A percentile compares a stretch with the other conserved stretches of the same genome.
These are phyloP conservation scores for Trypanosomatidae sp. DNA, from an alignment of 208 protist species.

Conservation along the genomic window DNA sequence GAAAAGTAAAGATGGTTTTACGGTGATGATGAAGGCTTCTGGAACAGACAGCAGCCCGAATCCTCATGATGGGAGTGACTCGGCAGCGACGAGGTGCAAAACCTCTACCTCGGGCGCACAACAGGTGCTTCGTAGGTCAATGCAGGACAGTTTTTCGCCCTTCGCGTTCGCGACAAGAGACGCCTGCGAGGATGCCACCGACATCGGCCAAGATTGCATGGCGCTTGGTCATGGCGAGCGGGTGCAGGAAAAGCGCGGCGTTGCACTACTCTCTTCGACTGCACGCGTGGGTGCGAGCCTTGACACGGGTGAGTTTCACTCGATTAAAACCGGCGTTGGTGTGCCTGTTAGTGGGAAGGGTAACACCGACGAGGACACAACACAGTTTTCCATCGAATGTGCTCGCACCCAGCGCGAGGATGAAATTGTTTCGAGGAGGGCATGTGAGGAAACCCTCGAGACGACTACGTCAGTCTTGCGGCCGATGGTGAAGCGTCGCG, in stretches of 20 bases:
- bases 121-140: slow-evolving; percentile 19
- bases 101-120: slow-evolving; percentile 3
- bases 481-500: slow-evolving; percentile 6
- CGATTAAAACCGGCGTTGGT: background rate
- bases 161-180: background rate
- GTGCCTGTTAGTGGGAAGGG: background rate
- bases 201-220: background rate
- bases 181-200: too few relatives aligned
- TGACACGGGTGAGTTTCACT: background rate
- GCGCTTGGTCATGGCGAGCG: too few relatives aligned
- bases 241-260: background rate
- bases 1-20: slow-evolving; percentile 9
- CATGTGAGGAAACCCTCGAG: slow-evolving; percentile 2
- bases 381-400: slow-evolving; percentile 9
- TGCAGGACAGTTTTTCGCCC: slow-evolving; percentile 14
- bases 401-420: slow-evolving; percentile 4
- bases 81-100: background rate
- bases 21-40: background rate
- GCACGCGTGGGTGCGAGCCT: background rate
- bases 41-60: background rate
- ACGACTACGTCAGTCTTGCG: slow-evolving; percentile 17
- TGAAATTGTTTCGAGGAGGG: background rate
- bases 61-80: background rate
- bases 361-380: background rate
- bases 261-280: background rate